These are phyloP conservation scores for Penicillium freii DNA, from an alignment of 2,329 filamentous ascomycete species.

Conservation along the genomic window DNA sequence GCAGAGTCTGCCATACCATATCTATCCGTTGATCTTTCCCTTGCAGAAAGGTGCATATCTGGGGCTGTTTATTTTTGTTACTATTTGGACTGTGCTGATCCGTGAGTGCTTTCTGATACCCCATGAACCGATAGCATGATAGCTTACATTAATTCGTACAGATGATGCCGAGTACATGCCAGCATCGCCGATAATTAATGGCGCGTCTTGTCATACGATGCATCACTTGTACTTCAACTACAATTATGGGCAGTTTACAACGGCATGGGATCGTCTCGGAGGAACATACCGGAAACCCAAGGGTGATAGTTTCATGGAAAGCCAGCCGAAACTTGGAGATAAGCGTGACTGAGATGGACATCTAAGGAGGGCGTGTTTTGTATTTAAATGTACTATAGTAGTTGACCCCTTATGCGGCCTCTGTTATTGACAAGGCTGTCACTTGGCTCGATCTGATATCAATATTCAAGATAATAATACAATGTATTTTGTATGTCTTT, in stretches of 20 bases:
- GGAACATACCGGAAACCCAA: conserved; percentile 54
- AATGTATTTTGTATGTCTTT: not conserved
- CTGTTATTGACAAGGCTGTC: not conserved
- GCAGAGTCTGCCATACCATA: conserved; percentile 85
- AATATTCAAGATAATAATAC: not conserved
- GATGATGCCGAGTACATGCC: conserved; percentile 90
- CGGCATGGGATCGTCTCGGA: conserved; percentile 83
- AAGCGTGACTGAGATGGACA: conserved; percentile 3
- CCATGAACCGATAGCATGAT: not conserved
- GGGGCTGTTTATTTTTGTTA: conserved; percentile 81
- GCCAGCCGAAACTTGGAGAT: not conserved
- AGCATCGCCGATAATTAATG: conserved; percentile 83
- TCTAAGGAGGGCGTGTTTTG: not conserved
- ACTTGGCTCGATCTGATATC: not conserved
- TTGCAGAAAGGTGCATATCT: conserved; percentile 88
- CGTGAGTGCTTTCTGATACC: conserved; percentile 31
- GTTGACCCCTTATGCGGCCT: not conserved
- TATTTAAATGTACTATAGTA: not conserved
- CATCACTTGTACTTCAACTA: conserved; percentile 86
- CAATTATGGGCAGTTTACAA: conserved; percentile 95
- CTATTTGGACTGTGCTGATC: conserved; percentile 95
- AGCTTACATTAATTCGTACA: conserved; percentile 10
- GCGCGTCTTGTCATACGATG: conserved; percentile 81
- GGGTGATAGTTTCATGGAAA: conserved; percentile 18
- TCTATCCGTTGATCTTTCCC: conserved; percentile 88